A percentile compares a stretch with the other conserved stretches of the same genome.
These are phyloP conservation scores for Trapa bicornis DNA, from an alignment of 345 rosid genomes.

Conservation along the genomic window DNA sequence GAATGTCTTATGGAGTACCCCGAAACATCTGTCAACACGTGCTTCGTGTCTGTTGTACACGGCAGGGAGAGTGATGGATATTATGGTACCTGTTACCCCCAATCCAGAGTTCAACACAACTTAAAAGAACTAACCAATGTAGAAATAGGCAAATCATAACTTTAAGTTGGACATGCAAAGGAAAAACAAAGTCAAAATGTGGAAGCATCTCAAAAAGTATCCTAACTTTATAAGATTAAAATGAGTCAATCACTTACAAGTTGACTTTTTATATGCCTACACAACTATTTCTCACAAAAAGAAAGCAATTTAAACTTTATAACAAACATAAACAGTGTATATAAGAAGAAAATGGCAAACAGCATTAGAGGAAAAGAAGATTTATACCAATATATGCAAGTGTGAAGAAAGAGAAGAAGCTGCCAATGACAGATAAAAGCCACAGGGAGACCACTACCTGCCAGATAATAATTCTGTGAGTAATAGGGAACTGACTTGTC, in stretches of 20 bases:
- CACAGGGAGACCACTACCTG: constrained; percentile 86
- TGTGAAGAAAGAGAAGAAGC: constrained; percentile 83
- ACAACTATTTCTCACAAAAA: not conserved
- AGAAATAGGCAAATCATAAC: not conserved
- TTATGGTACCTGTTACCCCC: constrained; percentile 46
- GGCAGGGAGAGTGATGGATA: constrained; percentile 74
- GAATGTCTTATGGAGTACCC: constrained; percentile 47
- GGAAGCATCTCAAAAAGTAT: not conserved
- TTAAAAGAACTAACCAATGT: not conserved
- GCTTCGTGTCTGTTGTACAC: constrained; percentile 59
- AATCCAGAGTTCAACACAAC: constrained; percentile 9
- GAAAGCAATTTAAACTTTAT: not conserved
- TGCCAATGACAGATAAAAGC: constrained; percentile 74
- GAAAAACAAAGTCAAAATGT: not conserved
- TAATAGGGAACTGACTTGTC: not conserved
- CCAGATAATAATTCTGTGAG: constrained; percentile 6
- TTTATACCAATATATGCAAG: constrained; percentile 71
- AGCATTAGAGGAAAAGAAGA: constrained; percentile 8
- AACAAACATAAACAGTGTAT: too few species aligned
- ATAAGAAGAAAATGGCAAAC: not conserved
- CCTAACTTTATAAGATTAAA: too few species aligned
- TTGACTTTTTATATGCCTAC: too few species aligned
- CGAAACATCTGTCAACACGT: constrained; percentile 19
- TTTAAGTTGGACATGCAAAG: not conserved
- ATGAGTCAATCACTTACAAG: too few species aligned